These are phyloP conservation scores for Umbelopsis vinacea DNA, from an alignment of 192 early-diverging fungal genomes.

Conservation along the genomic window DNA sequence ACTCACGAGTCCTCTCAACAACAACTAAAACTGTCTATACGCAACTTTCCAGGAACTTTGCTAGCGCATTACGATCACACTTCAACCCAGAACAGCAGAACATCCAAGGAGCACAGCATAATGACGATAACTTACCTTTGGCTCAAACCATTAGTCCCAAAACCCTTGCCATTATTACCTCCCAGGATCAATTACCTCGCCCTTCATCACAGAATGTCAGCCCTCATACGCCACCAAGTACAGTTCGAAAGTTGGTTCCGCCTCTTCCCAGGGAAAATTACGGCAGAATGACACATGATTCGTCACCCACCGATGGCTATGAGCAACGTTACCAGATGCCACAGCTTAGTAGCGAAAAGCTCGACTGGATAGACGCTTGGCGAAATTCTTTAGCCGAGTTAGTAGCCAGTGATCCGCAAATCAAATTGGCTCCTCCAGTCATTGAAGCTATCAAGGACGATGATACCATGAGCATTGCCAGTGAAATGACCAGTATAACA, in stretches of 20 bases:
- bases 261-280: conserved; percentile 11
- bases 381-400: conserved; percentile 38
- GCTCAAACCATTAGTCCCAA: conserved; percentile 10
- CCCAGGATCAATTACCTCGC: neutral
- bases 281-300: neutral
- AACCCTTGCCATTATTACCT: conserved; percentile 1
- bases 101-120: neutral
- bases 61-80: neutral
- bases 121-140: conserved; percentile 22
- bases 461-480: conserved; percentile 27
- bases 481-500: conserved; percentile 40
- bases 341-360: conserved; percentile 29
- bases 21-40: neutral
- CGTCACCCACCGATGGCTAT: neutral
- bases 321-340: conserved; percentile 19
- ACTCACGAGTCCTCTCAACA: no score
- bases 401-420: conserved; percentile 35
- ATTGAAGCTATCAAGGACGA: conserved; percentile 42
- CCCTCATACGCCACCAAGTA: neutral
- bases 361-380: conserved; percentile 40
- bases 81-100: neutral
- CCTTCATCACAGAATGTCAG: neutral
- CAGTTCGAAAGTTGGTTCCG: conserved; percentile 7
- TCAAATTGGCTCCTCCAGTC: conserved; percentile 33
- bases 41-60: conserved; percentile 18